Conservation (phyloP, 345 rosid species). For the Heritiera littoralis region DNA sequence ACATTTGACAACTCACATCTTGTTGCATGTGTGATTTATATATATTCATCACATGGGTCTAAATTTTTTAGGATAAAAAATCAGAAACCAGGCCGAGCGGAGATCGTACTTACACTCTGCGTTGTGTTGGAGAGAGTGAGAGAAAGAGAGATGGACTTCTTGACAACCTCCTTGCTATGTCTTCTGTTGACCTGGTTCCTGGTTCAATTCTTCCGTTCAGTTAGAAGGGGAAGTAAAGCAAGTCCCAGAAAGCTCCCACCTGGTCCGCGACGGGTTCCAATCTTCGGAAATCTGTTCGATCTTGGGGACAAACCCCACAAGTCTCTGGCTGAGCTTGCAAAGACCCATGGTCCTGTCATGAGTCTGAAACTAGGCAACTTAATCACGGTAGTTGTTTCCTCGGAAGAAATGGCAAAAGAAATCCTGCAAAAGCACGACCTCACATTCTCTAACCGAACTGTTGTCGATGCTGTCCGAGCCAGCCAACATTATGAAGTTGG, state of each 20-base stretch:
- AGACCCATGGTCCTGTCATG: slow-evolving; percentile 45
- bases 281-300: slow-evolving; percentile 45
- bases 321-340: slow-evolving; percentile 40
- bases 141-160: background rate
- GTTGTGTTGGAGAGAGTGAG: too few species aligned
- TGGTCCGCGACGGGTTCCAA: slow-evolving; percentile 41
- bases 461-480: slow-evolving; percentile 37
- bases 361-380: slow-evolving; percentile 39
- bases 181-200: background rate
- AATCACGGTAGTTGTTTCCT: slow-evolving; percentile 43
- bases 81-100: background rate
- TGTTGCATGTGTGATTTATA: too few species aligned
- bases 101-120: background rate
- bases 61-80: too few species aligned
- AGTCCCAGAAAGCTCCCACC: slow-evolving; percentile 29
- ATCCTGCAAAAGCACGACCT: slow-evolving; percentile 45
- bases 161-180: slow-evolving; percentile 2
- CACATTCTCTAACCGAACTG: slow-evolving; percentile 32
- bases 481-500: slow-evolving; percentile 32
- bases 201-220: background rate
- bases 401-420: slow-evolving; percentile 40
- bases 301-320: slow-evolving; percentile 43
- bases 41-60: too few species aligned
- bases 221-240: background rate
- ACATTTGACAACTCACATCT: too few species aligned